A percentile compares a stretch with the other conserved stretches of the same genome.
These are phyloP conservation scores for Tulasnella sp. DNA, from an alignment of 768 basidiomycete genomes.

Conservation along the genomic window DNA sequence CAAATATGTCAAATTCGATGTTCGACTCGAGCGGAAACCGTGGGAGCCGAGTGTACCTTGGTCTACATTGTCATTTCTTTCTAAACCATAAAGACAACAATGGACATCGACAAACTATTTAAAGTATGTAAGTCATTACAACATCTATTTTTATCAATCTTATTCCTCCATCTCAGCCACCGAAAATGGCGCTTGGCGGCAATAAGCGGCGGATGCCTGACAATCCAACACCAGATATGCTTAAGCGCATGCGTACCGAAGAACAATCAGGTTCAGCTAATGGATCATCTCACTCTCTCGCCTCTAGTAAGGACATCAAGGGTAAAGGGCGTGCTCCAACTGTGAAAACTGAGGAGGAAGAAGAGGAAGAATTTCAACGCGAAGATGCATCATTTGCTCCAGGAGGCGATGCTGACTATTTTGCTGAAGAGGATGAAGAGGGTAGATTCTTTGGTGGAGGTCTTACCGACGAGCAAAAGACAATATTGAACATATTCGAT, in stretches of 20 bases:
- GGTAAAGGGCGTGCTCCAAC: slow-evolving; percentile 34
- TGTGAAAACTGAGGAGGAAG: slow-evolving; percentile 38
- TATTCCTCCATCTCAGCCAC: slow-evolving; percentile 34
- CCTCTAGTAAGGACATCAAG: slow-evolving; percentile 16
- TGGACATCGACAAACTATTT: slow-evolving; percentile 25
- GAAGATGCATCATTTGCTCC: slow-evolving; percentile 46
- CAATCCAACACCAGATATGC: slow-evolving; percentile 64
- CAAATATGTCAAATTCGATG: not conserved
- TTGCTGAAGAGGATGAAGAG: slow-evolving; percentile 80
- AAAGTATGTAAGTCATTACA: slow-evolving; percentile 16
- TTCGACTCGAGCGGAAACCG: not conserved
- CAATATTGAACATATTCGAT: slow-evolving; percentile 92
- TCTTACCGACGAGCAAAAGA: slow-evolving; percentile 81
- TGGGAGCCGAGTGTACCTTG: not conserved
- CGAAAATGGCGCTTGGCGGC: slow-evolving; percentile 49
- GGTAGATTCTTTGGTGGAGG: slow-evolving; percentile 92
- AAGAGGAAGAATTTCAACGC: slow-evolving; percentile 31
- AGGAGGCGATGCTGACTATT: slow-evolving; percentile 82
- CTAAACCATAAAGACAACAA: slow-evolving; percentile 5
- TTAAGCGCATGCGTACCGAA: slow-evolving; percentile 66
- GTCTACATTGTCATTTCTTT: slow-evolving; percentile 6
- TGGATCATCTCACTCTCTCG: not conserved
- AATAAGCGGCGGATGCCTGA: slow-evolving; percentile 66
- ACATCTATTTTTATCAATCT: not conserved
- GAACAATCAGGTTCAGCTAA: slow-evolving; percentile 13